Evolutionary conservation across 805 yeast genomes (phyloP), one percentile per base, ranked within the genome.

Genomic region (Kodamaea fukazawae): DNA sequence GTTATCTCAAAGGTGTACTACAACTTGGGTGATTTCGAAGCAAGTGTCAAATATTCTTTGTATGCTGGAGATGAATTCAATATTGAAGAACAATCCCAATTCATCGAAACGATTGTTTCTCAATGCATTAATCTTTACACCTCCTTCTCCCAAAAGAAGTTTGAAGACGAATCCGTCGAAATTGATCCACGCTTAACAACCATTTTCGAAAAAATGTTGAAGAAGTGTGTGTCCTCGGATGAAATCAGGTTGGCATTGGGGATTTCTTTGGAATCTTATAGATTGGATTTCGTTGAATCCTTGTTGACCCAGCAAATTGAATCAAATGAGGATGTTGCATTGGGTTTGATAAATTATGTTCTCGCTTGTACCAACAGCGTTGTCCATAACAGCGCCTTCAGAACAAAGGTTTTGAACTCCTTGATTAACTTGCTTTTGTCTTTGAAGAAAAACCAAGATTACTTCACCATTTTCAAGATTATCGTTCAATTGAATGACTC

Each of bases 1-100:
- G 77, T 93, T 44, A 90, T 93, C 6, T 87, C 98, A 11, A 93
- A 93, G 63, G 95, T 80, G 22, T 78, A 78, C 58, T 93, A 89
- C 63, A 89, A 93, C 61, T 73, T 93, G 55, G 98, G 98, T 34
- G 98, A 93, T 59, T 89, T 85, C 55, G 95, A 86, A 47, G 75
- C 90, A 3, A 86, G 96, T 7, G 96, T 93, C 46, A 84, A 79
- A 58, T 93, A 81, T 60, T 91, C 96, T 2, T 74, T 93, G 32
- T 82, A 79, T 23, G 91, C 98, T 14, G 96, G 86, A 22, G 73
- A 79, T 18, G 80, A 78, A 54, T 89, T 93, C 59, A 76, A 90
- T 61, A 69, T 89, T 37, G 70, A 78, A 43, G 88, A 84, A 51
- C 71, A 76, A 44, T 76, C 87, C n/a, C 95, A 91, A 65, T 93